Conservation (phyloP, 805 yeast species). For the Teunomyces gatunensis region DNA sequence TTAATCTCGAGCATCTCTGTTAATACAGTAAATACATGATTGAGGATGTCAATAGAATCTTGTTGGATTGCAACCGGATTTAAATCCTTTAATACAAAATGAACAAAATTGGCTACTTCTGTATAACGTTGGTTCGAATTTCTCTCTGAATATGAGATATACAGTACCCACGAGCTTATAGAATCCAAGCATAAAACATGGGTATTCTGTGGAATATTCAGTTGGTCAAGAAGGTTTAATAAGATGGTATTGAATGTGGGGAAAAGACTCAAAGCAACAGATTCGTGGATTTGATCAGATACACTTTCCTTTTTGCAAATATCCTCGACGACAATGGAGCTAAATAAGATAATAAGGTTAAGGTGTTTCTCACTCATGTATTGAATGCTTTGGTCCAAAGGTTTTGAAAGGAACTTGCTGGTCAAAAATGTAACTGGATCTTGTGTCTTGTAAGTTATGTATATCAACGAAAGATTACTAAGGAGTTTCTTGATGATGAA, state of each 20-base stretch:
- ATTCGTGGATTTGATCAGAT: constrained; percentile 33
- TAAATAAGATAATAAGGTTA: constrained; percentile 27
- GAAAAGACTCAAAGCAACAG: constrained; percentile 35
- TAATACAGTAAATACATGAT: constrained; percentile 27
- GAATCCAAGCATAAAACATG: constrained; percentile 21
- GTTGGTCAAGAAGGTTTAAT: constrained; percentile 1
- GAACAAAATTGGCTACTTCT: constrained; percentile 8
- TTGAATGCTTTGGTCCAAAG: not conserved
- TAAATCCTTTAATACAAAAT: constrained; percentile 7
- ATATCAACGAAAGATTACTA: constrained; percentile 52
- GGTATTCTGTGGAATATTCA: constrained; percentile 1
- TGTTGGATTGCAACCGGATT: not conserved
- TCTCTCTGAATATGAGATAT: constrained; percentile 35
- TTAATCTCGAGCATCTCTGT: constrained; percentile 48
- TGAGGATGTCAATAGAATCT: constrained; percentile 11
- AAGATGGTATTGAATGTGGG: constrained; percentile 18
- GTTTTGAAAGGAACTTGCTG: not conserved
- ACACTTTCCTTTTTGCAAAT: constrained; percentile 31
- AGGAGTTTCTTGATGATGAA: constrained; percentile 58
- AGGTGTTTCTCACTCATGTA: constrained; percentile 12
- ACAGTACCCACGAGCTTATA: constrained; percentile 36
- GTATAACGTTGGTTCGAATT: constrained; percentile 31
- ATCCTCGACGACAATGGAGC: constrained; percentile 54
- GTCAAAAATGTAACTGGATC: constrained; percentile 10
- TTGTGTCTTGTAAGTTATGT: constrained; percentile 30